These are phyloP conservation scores for Neurospora sp. DNA, from an alignment of 495 filamentous ascomycete genomes.

Conservation along the genomic window DNA sequence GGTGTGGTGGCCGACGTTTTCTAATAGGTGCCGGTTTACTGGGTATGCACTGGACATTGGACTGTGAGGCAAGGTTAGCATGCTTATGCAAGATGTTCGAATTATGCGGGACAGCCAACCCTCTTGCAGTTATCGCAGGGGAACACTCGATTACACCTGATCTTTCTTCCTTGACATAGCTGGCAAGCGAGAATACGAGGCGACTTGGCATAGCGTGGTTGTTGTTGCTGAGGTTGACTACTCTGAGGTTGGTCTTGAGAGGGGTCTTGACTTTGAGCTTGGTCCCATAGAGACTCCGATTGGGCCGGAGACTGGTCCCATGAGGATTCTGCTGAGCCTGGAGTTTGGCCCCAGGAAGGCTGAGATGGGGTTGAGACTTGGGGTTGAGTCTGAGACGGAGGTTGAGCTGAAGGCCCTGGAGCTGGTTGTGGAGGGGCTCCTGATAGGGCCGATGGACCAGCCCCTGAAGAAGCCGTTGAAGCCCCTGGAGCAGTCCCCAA, in stretches of 20 bases:
- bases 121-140: conserved; percentile 52
- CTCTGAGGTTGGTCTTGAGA: background rate
- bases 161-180: conserved; percentile 54
- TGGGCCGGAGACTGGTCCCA: background rate
- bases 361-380: background rate
- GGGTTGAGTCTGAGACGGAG: background rate
- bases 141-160: conserved; percentile 58
- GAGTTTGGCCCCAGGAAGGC: background rate
- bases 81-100: conserved; percentile 1
- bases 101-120: background rate
- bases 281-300: background rate
- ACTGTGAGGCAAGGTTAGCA: conserved; percentile 16
- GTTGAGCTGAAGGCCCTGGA: background rate
- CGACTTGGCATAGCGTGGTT: conserved; percentile 10
- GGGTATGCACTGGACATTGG: conserved; percentile 35
- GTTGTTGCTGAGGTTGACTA: background rate
- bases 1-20: conserved; percentile 36
- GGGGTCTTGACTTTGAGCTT: background rate
- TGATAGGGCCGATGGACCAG: background rate
- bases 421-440: background rate
- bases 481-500: background rate
- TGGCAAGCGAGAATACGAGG: conserved; percentile 29
- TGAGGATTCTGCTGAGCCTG: background rate
- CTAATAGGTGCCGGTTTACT: conserved; percentile 38
- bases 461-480: background rate